Conservation (phyloP, 306 rosid species). For the Castanea mollissima region DNA sequence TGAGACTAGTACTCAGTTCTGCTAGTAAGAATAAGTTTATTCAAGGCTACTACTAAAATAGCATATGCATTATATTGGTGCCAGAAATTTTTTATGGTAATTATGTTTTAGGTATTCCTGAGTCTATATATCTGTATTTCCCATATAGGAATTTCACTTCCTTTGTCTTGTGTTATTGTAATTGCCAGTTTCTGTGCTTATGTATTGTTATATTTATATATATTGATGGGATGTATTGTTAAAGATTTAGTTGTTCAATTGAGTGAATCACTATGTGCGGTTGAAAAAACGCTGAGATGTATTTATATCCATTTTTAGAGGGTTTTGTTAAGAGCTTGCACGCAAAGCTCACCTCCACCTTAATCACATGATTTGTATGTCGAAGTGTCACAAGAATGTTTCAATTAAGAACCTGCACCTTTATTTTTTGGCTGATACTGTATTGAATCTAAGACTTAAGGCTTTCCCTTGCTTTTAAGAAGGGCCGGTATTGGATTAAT, state of each 20-base stretch:
- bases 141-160: background rate
- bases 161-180: background rate
- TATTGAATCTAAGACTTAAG: too few relatives aligned
- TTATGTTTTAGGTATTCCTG: background rate
- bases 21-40: background rate
- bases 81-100: background rate
- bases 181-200: background rate
- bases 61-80: background rate
- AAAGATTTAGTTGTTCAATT: background rate
- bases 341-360: too few relatives aligned
- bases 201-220: background rate
- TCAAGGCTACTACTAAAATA: background rate
- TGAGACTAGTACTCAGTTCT: conserved; percentile 28
- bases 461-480: too few relatives aligned
- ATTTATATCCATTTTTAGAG: too few relatives aligned
- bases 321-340: too few relatives aligned
- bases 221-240: background rate
- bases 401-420: too few relatives aligned
- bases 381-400: too few relatives aligned
- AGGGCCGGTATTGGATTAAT: too few relatives aligned
- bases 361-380: too few relatives aligned
- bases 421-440: too few relatives aligned
- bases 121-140: background rate
- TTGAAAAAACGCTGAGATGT: background rate
- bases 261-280: background rate